Evolutionary conservation across 2,329 filamentous ascomycete species (phyloP), one percentile per base, ranked within the genome.

Genomic region (Neurospora sp.): DNA sequence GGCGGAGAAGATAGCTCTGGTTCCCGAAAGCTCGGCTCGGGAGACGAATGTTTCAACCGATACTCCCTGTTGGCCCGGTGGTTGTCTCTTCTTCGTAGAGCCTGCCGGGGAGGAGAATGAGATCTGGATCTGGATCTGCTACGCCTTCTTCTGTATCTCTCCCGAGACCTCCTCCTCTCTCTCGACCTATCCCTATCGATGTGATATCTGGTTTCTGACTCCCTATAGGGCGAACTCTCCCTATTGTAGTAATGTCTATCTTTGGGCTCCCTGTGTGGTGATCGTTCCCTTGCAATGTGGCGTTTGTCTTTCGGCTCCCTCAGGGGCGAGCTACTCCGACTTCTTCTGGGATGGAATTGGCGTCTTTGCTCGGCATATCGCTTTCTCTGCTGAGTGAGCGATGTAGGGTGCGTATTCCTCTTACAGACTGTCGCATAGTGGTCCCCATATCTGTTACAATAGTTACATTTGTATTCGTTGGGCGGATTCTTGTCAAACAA

Each of bases 371-470:
- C 33, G 8, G 28, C 38, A 10, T 17, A 37, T 15, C 46, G 41
- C 41, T 74, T 75, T 39, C 81, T 77, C 70, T 75, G 77, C 62
- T 79, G 76, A 5, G 75, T 77, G 46, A 81, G 76, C 2, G 79
- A 82, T 12, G 43, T 65, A 8, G 75, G 73, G 4, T 78, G 69
- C 12, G 46, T 71, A 66, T 83, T 81, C 3, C 43, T n/a, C 1
- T 80, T 80, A 68, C 81, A 83, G 10, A 83, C 71, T 0, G 74
- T 77, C 11, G 73, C 74, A 65, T 77, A 80, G 69, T 83, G 82
- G 1, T 75, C 65, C 6, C 80, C 81, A 3, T 40, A 37, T n/a
- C 46, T 71, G 1, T 73, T 69, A 74, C 82, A 83, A 36, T 80
- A 70, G 4, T 73, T 68, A 68, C 82, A 83, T 19, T 36, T 41